A percentile compares a stretch with the other conserved stretches of the same genome.
Evolutionary conservation across 78 protist species (phyloP).

Genomic region (Goniomonas avonlea): DNA sequence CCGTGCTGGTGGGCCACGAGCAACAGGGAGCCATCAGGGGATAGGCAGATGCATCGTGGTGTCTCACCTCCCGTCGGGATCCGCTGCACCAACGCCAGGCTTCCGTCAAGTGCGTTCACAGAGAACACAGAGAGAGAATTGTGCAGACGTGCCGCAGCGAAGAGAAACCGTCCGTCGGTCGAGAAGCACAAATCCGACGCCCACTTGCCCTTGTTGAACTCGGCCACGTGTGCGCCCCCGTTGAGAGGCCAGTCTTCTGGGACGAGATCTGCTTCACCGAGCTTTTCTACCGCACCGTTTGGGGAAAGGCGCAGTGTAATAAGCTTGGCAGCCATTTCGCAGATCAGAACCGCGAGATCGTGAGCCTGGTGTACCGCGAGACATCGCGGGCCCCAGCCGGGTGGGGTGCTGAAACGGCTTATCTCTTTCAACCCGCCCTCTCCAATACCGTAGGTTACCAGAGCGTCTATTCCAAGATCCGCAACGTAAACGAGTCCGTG

Average conservation of each 20-base stretch:
- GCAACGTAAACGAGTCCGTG: background rate
- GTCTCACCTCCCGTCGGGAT: background rate
- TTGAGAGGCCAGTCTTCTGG: background rate
- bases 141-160: background rate
- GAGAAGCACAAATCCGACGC: background rate
- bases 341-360: too few species aligned
- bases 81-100: background rate
- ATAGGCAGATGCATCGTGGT: background rate
- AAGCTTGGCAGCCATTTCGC: too few species aligned
- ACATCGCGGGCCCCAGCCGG: background rate
- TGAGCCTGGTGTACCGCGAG: too few species aligned
- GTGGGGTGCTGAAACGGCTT: background rate
- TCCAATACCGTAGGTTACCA: background rate
- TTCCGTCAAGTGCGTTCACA: too few species aligned
- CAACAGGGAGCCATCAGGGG: background rate
- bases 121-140: background rate
- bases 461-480: background rate
- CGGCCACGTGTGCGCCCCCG: background rate
- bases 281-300: too few species aligned
- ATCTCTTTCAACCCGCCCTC: background rate
- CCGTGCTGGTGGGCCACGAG: background rate
- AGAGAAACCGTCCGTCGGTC: background rate
- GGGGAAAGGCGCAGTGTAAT: too few species aligned
- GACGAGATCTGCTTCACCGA: background rate
- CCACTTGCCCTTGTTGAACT: background rate